Base-by-base conservation (phyloP, 208 protist species). In the Trypanosoma theileri region DNA sequence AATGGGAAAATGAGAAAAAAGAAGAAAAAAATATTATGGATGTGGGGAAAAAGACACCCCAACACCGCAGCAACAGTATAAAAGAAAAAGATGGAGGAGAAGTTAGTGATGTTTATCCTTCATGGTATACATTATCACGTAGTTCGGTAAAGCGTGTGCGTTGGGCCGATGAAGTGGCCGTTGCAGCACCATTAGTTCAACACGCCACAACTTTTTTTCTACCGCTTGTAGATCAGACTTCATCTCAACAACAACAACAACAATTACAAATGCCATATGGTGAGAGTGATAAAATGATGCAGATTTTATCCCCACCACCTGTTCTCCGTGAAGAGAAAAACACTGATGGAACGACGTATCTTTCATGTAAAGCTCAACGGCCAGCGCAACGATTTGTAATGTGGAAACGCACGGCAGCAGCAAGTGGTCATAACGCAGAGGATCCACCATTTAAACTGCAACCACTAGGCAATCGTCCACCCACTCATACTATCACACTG, bases 161-260 rank as follows among this genome's bases (percentile, higher is more conserved):
- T n/a, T 91, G 85, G 85, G 85, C 73, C 14, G 85, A 91, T 72
- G 70, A 78, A 19, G 75, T 21, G 0, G 56, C 26, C 46, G 48
- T 46, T 40, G 13, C 58, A 19, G 26, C 63, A 45, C 61, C 79
- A 10, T 65, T 92, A 35, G 75, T 89, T 24, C 69, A 77, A 61
- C 83, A 84, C 66, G 81, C 82, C 44, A 83, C 70, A 24, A 84
- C 69, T 50, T 92, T 89, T 61, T 79, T 80, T 77, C 75, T 89
- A 61, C 86, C 79, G 6, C 65, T 71, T 60, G 71, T 45, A 57
- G 59, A 73, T 26, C 79, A 73, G 53, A 54, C 52, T 4, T 19
- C 1, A 48, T n/a, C 10, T 35, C 24, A 56, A 56, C 51, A 2
- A 14, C 22, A 66, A 66, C 40, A 59, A 54, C 17, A 53, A 26